A percentile compares a stretch with the other conserved stretches of the same genome.
phyloP scores from a whole-genome alignment of 257 asterid species.

The Penstemon davidsonii region DNA sequence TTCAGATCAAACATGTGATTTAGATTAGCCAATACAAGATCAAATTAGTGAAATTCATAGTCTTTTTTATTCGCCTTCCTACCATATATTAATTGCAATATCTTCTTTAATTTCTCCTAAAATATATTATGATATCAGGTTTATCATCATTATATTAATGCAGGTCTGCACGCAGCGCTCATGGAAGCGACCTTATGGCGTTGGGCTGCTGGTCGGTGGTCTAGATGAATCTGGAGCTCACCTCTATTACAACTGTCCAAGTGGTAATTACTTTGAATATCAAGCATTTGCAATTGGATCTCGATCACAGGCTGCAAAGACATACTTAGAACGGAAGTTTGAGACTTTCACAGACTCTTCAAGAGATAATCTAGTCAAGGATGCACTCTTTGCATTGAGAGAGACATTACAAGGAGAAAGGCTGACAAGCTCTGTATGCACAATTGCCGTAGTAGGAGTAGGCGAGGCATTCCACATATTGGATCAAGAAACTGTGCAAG shows the following conservation, averaged over 20 bases:
- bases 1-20: neutral
- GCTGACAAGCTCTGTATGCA: conserved; percentile 60
- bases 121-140: neutral
- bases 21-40: neutral
- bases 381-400: conserved; percentile 65
- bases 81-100: neutral
- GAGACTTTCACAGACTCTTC: conserved; percentile 49
- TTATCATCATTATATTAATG: neutral
- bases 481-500: conserved; percentile 55
- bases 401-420: conserved; percentile 70
- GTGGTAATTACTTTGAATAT: conserved; percentile 72
- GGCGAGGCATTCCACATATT: conserved; percentile 57
- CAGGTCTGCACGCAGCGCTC: conserved; percentile 76
- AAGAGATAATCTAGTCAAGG: conserved; percentile 57
- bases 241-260: conserved; percentile 68
- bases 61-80: conserved; percentile 1
- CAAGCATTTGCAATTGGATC: conserved; percentile 80
- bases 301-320: conserved; percentile 74
- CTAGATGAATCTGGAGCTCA: conserved; percentile 74
- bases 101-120: neutral
- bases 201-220: conserved; percentile 69
- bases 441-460: conserved; percentile 56
- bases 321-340: conserved; percentile 62
- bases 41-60: neutral
- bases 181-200: conserved; percentile 73